A percentile compares a stretch with the other conserved stretches of the same genome.
These are phyloP conservation scores for Epichloe bromicola DNA, from an alignment of 2,329 filamentous ascomycete species.

Conservation along the genomic window DNA sequence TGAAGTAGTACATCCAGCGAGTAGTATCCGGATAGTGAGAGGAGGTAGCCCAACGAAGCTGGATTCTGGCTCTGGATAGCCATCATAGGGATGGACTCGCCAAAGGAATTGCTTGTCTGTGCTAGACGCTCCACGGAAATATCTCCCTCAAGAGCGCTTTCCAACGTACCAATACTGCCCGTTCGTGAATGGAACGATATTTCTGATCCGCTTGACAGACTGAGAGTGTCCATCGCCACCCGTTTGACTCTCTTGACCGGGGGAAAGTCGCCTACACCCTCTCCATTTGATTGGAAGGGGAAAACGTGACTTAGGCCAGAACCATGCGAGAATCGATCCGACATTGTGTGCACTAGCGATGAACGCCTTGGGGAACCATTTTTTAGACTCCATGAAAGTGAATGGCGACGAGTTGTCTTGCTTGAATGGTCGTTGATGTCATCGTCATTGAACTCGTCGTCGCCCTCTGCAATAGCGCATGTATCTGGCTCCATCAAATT, in stretches of 20 bases:
- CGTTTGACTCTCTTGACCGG: slow-evolving; percentile 50
- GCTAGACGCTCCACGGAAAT: slow-evolving; percentile 68
- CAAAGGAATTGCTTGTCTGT: slow-evolving; percentile 55
- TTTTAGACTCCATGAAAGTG: slow-evolving; percentile 33
- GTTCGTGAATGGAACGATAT: slow-evolving; percentile 72
- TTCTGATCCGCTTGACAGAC: slow-evolving; percentile 75
- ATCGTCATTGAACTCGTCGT: slow-evolving; percentile 28
- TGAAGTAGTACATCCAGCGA: slow-evolving; percentile 57
- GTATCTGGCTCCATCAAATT: slow-evolving; percentile 64
- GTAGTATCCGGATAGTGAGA: slow-evolving; percentile 67
- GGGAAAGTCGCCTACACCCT: slow-evolving; percentile 26
- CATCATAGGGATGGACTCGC: slow-evolving; percentile 85
- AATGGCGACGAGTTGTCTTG: slow-evolving; percentile 30
- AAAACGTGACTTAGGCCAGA: slow-evolving; percentile 72
- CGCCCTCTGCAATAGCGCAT: slow-evolving; percentile 32
- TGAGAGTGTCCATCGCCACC: slow-evolving; percentile 82
- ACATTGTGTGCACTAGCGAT: slow-evolving; percentile 27
- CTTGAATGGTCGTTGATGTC: slow-evolving; percentile 35
- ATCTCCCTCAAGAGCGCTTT: slow-evolving; percentile 68
- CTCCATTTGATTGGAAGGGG: slow-evolving; percentile 56
- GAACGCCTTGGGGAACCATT: slow-evolving; percentile 32
- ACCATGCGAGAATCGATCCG: slow-evolving; percentile 41
- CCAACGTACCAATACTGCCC: slow-evolving; percentile 61
- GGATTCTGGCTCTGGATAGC: slow-evolving; percentile 60
- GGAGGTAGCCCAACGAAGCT: slow-evolving; percentile 63